phyloP scores from a whole-genome alignment of 2,329 filamentous ascomycete species.

The Clonostachys chloroleuca region DNA sequence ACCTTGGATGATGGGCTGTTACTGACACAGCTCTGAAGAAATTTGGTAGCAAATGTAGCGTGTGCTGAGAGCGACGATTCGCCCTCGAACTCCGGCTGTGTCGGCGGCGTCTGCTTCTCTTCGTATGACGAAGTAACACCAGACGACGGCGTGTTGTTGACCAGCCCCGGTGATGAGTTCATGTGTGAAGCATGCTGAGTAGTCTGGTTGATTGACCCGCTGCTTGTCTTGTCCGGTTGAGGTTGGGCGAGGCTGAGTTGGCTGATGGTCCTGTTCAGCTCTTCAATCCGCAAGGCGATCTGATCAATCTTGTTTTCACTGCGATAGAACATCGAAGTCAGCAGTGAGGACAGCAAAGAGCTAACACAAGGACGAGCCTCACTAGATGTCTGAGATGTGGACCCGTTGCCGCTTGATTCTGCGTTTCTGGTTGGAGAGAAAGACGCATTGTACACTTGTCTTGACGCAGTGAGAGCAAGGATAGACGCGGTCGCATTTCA shows the following conservation, averaged over 20 bases:
- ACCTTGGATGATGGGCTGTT: background rate
- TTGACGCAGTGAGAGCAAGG: background rate
- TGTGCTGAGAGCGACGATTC: background rate
- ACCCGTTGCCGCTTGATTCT: background rate
- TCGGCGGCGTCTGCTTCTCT: background rate
- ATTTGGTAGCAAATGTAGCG: background rate
- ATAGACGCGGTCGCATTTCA: background rate
- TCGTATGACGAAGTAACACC: background rate
- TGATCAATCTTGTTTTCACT: background rate
- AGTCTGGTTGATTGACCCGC: background rate
- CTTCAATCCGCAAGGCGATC: background rate
- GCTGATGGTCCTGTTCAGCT: background rate
- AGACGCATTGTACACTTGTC: background rate
- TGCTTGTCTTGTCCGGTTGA: background rate
- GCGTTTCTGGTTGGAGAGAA: background rate
- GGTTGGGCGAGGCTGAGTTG: no score
- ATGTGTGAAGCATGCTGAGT: background rate
- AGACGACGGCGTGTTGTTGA: no score
- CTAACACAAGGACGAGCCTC: background rate
- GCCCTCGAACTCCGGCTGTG: background rate
- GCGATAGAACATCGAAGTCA: background rate
- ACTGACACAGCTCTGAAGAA: background rate
- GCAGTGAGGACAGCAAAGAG: background rate
- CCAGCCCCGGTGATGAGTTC: background rate
- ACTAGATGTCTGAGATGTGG: background rate